phyloP scores from a whole-genome alignment of 1,284 basidiomycete genomes.

The Ustilago cynodontis region DNA sequence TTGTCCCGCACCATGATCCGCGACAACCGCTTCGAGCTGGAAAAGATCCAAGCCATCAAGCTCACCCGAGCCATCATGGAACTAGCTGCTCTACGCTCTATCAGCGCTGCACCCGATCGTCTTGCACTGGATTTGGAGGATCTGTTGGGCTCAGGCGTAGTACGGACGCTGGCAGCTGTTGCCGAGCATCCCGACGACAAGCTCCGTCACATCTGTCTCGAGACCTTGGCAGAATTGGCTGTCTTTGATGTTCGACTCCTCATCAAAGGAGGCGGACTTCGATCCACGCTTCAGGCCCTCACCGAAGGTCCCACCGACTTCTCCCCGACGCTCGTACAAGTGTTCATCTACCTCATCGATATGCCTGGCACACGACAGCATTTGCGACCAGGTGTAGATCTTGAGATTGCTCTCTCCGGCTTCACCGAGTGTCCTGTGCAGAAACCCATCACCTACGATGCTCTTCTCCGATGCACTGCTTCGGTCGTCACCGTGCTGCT shows the following conservation, averaged over 20 bases:
- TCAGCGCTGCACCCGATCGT: constrained; percentile 64
- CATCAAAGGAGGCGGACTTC: constrained; percentile 83
- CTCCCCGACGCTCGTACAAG: constrained; percentile 83
- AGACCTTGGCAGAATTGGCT: constrained; percentile 91
- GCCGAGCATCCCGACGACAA: constrained; percentile 93
- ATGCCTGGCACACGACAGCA: constrained; percentile 84
- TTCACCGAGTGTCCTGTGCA: constrained; percentile 82
- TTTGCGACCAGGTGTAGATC: constrained; percentile 84
- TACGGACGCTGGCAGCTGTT: constrained; percentile 86
- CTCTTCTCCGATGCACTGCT: constrained; percentile 79
- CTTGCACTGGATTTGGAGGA: constrained; percentile 70
- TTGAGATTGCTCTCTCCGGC: constrained; percentile 77
- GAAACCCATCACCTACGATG: constrained; percentile 73
- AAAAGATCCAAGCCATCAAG: constrained; percentile 95
- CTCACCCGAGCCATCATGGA: constrained; percentile 87
- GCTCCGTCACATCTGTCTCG: constrained; percentile 83
- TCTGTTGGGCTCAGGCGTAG: constrained; percentile 66
- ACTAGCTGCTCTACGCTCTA: constrained; percentile 42
- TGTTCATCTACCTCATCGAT: constrained; percentile 87
- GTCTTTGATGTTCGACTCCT: constrained; percentile 88
- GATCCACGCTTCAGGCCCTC: constrained; percentile 86
- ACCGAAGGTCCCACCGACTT: constrained; percentile 89
- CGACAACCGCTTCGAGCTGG: constrained; percentile 83
- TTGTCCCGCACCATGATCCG: constrained; percentile 85
- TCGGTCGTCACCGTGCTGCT: constrained; percentile 84